A percentile compares a stretch with the other conserved stretches of the same genome.
These are phyloP conservation scores for Blastocystis sp. DNA, from an alignment of 352 stramenopile genomes.

Conservation along the genomic window DNA sequence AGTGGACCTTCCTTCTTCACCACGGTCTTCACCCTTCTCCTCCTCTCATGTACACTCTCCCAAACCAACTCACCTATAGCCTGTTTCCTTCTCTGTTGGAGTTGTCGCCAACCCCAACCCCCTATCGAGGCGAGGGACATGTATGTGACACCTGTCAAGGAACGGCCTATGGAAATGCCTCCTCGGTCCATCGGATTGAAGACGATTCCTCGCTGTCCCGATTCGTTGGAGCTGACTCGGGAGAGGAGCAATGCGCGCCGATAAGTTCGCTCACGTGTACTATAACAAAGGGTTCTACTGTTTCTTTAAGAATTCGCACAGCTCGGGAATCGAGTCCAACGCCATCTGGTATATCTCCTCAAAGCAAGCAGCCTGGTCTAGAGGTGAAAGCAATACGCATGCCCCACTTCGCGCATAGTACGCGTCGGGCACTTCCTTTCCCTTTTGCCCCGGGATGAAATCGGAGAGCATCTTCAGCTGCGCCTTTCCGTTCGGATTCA, in stretches of 20 bases:
- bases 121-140: background rate
- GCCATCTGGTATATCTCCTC: slow-evolving; percentile 71
- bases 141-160: slow-evolving; percentile 11
- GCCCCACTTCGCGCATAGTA: slow-evolving; percentile 60
- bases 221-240: slow-evolving; percentile 32
- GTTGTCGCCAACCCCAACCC: background rate
- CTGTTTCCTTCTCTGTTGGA: background rate
- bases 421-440: slow-evolving; percentile 69
- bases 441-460: slow-evolving; percentile 37
- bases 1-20: background rate
- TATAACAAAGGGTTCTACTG: slow-evolving; percentile 30
- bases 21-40: background rate
- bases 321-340: background rate
- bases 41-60: background rate
- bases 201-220: slow-evolving; percentile 19
- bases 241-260: background rate
- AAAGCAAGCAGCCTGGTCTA: slow-evolving; percentile 70
- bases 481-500: slow-evolving; percentile 59
- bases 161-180: background rate
- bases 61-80: background rate
- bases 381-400: background rate
- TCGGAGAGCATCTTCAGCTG: slow-evolving; percentile 59
- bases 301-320: slow-evolving; percentile 46
- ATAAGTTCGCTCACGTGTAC: background rate
- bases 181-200: background rate